Base-by-base conservation (phyloP, 306 rosid species). In the Corylus heterophylla region DNA sequence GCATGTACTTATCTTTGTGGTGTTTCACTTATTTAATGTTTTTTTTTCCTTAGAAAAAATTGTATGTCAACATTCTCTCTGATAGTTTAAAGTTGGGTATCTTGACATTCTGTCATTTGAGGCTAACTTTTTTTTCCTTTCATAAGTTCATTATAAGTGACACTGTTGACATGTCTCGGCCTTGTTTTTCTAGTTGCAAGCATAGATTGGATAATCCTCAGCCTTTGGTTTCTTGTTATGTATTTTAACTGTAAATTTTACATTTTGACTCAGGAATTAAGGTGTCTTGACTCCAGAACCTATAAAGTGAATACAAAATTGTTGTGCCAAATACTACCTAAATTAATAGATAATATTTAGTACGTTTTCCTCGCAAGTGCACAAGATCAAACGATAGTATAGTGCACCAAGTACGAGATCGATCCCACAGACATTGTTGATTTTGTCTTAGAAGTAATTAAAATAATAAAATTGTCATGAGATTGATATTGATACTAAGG, bases 191-290 rank as follows among this genome's bases (percentile, higher is more conserved):
- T 39, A 7, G 22, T 67, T 67, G 25, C 29, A n/a, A 10, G 25
- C 49, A 39, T 39, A 18, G 51, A 18, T 67, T 49, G 4, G 31
- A 18, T 25, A 62, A 4, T 45, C 73, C 10, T n/a, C 71, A 13
- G 51, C 70, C n/a, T 49, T 54, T 69, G 61, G 35, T 74, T 74
- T 48, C 50, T 27, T 31, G 64, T 11, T 52, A 58, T 42, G 69
- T 7, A 55, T 64, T 54, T 31, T 74, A 7, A 78, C n/a, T 74
- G 54, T 55, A 29, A 73, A 20, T 52, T 67, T 25, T 16, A 12
- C 8, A 55, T 71, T 77, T 81, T 74, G 63, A 63, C 31, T 18
- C 88, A 94, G 97, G 89, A 73, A 78, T 61, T 82, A 27, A 29
- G 52, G 37, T 77, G 29, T 56, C 74, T 35, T 74, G 73, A 79